Evolutionary conservation across 805 yeast species (phyloP), one percentile per base, ranked within the genome.

Genomic region (Henningerozyma blattae): DNA sequence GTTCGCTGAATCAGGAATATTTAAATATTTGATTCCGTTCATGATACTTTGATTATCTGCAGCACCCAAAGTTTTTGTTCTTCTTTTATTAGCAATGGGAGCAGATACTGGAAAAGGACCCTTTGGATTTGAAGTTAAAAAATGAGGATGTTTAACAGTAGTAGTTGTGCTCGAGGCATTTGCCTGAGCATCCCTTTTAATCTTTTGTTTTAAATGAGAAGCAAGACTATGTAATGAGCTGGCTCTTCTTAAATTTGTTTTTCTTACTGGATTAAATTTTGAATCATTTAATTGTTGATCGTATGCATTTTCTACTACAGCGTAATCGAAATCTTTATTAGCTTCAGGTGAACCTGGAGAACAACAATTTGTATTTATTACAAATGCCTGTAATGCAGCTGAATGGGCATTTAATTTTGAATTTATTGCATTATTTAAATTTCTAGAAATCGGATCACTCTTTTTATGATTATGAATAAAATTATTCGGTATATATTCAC

Each of bases 361-460:
- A 24, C 12, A 24, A 24, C n/a, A 12, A 12, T 24, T 9, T 24
- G 27, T 5, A 24, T 50, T 51, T 3, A 44, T 38, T 5, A 51
- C 56, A 38, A 51, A 50, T 19, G 56, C 56, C 31, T 47, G 47
- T 27, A 51, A 40, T 12, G 56, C 52, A 8, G 56, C 56, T 5
- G 51, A 40, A 22, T 35, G 38, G 17, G 38, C 22, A 9, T 18
- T 26, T 34, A 25, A 22, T 28, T 25, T 34, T 26, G 22, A 19
- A 18, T 15, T 12, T 18, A 18, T 28, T 29, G 25, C 15, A 17
- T 16, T 22, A 15, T 29, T 25, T 8, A 9, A 20, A 15, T 15
- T 34, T 15, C 18, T n/a, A 8, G n/a, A 5, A 9, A 9, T 8
- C 12, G 24, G 24, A 20, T 20, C 24, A 9, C 8, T 20, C 5